Evolutionary conservation across 805 yeast species (phyloP), one percentile per base, ranked within the genome.

Genomic region (Saturnispora besseyi): DNA sequence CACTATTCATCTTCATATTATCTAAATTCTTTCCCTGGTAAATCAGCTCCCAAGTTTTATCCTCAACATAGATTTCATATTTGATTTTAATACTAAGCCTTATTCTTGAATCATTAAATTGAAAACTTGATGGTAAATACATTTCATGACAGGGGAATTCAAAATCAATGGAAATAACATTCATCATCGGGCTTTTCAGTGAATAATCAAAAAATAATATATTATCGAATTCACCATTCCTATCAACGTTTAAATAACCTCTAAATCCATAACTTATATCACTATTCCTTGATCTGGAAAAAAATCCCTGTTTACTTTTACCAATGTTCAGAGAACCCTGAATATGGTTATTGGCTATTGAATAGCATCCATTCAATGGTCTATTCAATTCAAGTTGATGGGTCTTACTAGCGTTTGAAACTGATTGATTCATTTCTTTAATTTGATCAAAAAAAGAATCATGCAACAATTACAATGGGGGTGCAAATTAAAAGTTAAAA

Each of bases 61-160:
- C 31, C 13, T 18, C 18, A 30, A 18, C 41, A 18, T 41, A 46
- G 31, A 46, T 33, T 32, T 38, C 40, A 41, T 40, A 41, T 24
- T 31, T 32, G 24, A 45, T 26, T 26, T 6, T n/a, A 29, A 45
- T 37, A 36, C 28, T 28, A 45, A 45, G 41, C 32, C 41, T 36
- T 28, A 45, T 21, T 45, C 47, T 45, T 36, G 47, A 5, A 30
- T 45, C 47, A 12, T 18, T 45, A 21, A 24, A 45, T 15, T 45
- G 24, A 24, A 28, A 24, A 26, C 41, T 31, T 26, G 49, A 46
- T 5, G 49, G 49, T 24, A 46, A 41, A n/a, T 46, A 46, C 44
- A 46, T 32, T 5, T 46, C 44, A 33, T 46, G 49, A 40, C 49
- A 46, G 3, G 49, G 49, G 32, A 46, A 46, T 26, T 46, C 49